Evolutionary conservation across 2,329 filamentous ascomycete genomes (phyloP), one percentile per base, ranked within the genome.

Genomic region (Fusarium phyllophilum): DNA sequence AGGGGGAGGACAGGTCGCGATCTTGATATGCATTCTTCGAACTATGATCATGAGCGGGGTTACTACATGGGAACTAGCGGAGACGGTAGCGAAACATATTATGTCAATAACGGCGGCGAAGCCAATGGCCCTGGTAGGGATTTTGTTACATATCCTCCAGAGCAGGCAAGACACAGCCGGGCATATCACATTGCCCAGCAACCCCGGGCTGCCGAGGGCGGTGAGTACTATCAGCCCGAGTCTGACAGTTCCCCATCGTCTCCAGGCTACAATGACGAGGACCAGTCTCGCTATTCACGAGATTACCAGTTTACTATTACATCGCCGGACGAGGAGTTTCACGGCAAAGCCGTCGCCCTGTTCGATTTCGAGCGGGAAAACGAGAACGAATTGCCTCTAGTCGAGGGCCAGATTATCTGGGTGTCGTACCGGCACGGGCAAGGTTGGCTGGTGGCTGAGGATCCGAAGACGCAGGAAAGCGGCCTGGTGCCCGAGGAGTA

Each of bases 401-500:
- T 94, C 2, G 96, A 99, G 83, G 96, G 96, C 11, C 96, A 99
- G 80, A 94, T 98, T 65, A 97, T 99, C 64, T 93, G 96, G 86
- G 95, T 99, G 31, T 97, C 94, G 22, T 99, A 98, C 82, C 90
- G 96, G 48, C 95, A 98, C 80, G 96, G 96, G 22, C 95, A 98
- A 83, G 96, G 96, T 62, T 99, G 96, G 96, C 88, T 99, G 58
- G 96, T 99, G 31, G 96, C 96, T 8, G 94, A 98, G 84, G 96
- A 99, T 79, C 95, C 96, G 18, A 95, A 94, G 82, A 98, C 95
- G 2, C 94, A 91, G 75, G 96, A 99, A 84, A 97, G 94, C 78
- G 96, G 96, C 2, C 87, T 99, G 41, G 96, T 99, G 4, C 96
- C 96, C 0, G 96, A 99, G 83, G 95, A 97, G 82, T 99, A 98